Percentiles rank a stretch among this genome's conserved stretches.
Evolutionary conservation across 202 grass and related monocot species (phyloP).

Genomic region (Bolboschoenoplectus hybrid): DNA sequence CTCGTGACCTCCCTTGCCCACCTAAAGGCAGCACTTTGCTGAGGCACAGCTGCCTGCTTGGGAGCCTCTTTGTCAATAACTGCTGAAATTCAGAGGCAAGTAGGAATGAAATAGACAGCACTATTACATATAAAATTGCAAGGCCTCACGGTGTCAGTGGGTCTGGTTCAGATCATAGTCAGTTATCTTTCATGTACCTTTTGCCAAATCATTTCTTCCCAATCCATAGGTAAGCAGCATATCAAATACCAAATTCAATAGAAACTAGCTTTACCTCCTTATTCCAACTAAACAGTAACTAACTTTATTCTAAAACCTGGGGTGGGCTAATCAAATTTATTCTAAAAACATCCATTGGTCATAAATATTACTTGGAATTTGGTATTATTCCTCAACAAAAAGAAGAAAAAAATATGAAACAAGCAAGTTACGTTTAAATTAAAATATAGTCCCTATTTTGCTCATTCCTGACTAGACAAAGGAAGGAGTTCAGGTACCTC

Average conservation of each 20-base stretch:
- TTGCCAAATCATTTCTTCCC: neutral
- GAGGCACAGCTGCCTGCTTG: slow-evolving; percentile 48
- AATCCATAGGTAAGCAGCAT: neutral
- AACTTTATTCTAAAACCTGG: slow-evolving; percentile 9
- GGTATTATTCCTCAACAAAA: neutral
- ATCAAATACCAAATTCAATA: neutral
- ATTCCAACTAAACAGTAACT: neutral
- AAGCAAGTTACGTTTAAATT: neutral
- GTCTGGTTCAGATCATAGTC: neutral
- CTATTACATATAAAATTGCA: neutral
- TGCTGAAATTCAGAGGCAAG: slow-evolving; percentile 33
- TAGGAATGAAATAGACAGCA: slow-evolving; percentile 18
- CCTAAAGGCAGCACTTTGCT: slow-evolving; percentile 72
- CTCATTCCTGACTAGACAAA: slow-evolving; percentile 36
- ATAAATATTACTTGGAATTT: neutral
- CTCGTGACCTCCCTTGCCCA: slow-evolving; percentile 68
- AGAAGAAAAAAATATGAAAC: neutral
- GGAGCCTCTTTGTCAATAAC: slow-evolving; percentile 46
- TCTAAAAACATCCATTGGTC: neutral
- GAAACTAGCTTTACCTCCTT: neutral
- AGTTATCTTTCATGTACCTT: neutral
- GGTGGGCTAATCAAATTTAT: slow-evolving; percentile 20
- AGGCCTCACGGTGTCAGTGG: neutral
- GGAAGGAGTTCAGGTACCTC: slow-evolving; percentile 47
- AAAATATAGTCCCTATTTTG: slow-evolving; percentile 16